These are phyloP conservation scores for Colletotrichum paranaense DNA, from an alignment of 2,329 filamentous ascomycete species.

Conservation along the genomic window DNA sequence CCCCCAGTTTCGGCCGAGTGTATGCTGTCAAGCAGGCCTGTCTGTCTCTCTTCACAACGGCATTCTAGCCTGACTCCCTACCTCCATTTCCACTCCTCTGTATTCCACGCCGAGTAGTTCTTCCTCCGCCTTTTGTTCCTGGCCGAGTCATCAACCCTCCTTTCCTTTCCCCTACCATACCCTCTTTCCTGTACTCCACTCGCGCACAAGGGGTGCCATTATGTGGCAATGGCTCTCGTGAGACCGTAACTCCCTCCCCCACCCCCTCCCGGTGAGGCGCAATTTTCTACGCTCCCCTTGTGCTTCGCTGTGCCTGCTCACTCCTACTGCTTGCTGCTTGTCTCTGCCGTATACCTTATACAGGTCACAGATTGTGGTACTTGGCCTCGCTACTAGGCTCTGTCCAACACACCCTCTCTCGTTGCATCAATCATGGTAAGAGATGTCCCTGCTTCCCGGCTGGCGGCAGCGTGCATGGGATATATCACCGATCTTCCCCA, in stretches of 20 bases:
- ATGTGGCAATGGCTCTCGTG: slow-evolving; percentile 47
- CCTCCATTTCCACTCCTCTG: slow-evolving; percentile 29
- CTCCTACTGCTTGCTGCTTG: slow-evolving; percentile 33
- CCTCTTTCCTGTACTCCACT: slow-evolving; percentile 36
- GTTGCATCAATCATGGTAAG: slow-evolving; percentile 63
- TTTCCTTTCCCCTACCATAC: slow-evolving; percentile 33
- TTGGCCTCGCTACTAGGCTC: slow-evolving; percentile 45
- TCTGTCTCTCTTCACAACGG: slow-evolving; percentile 30
- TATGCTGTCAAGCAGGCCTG: slow-evolving; percentile 31
- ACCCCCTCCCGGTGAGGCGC: slow-evolving; percentile 39
- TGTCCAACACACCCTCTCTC: slow-evolving; percentile 52
- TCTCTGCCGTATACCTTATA: slow-evolving; percentile 48
- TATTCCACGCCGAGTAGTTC: slow-evolving; percentile 23
- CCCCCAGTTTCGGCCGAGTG: slow-evolving; percentile 31
- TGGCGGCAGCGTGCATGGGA: slow-evolving; percentile 57
- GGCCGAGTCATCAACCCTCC: slow-evolving; percentile 33
- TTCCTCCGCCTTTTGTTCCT: slow-evolving; percentile 28
- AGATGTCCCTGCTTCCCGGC: slow-evolving; percentile 48
- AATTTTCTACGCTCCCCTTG: slow-evolving; percentile 38
- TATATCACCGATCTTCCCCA: slow-evolving; percentile 53
- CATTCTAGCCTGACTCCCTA: slow-evolving; percentile 36
- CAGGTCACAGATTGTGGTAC: slow-evolving; percentile 49
- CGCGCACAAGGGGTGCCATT: slow-evolving; percentile 37
- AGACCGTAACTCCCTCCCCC: slow-evolving; percentile 41
- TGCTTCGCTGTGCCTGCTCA: slow-evolving; percentile 37